These are phyloP conservation scores for Corylus avellana DNA, from an alignment of 306 rosid genomes.

Conservation along the genomic window DNA sequence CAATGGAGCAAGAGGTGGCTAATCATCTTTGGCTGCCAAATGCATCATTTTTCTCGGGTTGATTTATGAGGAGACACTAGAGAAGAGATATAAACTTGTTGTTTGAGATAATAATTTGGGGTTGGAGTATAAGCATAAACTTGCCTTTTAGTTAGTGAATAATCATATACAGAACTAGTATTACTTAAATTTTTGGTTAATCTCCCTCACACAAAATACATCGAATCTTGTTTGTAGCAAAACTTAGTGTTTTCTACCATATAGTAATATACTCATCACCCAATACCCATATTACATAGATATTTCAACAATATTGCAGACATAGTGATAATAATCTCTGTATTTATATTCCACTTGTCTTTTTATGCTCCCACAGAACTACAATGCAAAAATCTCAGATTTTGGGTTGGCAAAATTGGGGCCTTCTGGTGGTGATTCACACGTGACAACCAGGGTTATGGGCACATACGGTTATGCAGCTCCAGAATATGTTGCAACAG, in stretches of 20 bases:
- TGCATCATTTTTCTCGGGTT: neutral
- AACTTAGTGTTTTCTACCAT: neutral
- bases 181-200: neutral
- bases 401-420: conserved; percentile 91
- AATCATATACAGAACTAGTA: neutral
- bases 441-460: conserved; percentile 82
- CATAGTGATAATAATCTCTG: neutral
- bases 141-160: too few relatives aligned
- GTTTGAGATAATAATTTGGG: neutral
- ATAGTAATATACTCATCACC: neutral
- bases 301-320: neutral
- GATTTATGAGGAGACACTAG: neutral
- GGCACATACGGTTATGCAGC: conserved; percentile 91
- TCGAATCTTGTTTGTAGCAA: conserved; percentile 8
- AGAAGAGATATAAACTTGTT: neutral
- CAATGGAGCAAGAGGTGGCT: too few relatives aligned
- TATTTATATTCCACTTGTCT: neutral
- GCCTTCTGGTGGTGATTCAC: conserved; percentile 70
- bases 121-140: neutral
- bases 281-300: neutral
- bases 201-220: neutral
- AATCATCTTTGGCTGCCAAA: neutral
- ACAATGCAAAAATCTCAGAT: conserved; percentile 80
- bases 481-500: conserved; percentile 85
- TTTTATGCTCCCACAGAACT: conserved; percentile 44